Evolutionary conservation across 805 yeast species (phyloP), one percentile per base, ranked within the genome.

Genomic region (Ascoidea rubescens): DNA sequence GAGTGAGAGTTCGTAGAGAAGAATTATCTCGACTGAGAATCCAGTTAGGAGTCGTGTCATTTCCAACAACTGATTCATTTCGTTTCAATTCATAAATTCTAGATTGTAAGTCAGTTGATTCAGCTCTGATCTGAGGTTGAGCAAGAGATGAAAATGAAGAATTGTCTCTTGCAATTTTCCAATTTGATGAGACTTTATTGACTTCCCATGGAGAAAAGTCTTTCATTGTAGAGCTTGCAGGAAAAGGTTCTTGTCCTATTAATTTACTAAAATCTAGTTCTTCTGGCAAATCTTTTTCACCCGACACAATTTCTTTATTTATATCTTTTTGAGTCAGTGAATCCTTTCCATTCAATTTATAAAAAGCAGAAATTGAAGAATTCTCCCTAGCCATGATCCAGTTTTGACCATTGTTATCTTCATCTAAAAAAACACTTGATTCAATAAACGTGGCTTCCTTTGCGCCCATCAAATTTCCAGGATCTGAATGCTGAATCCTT

Each of bases 381-480:
- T 56, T 56, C n/a, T 56, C 58, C 17, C 58, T 46, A 16, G 58
- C 58, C 45, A 56, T 48, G 4, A 54, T 55, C 58, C 58, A 56
- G 37, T 56, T 56, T 32, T 45, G 50, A 47, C 50, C 52, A 17
- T 48, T 17, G 12, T 49, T 56, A 46, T 55, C 57, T 47, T 52
- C 62, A 16, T 55, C 57, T 4, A 45, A 17, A 14, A n/a, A 45
- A 45, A 14, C n/a, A 16, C 33, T 46, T 16, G 21, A 12, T 7
- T 16, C 33, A 16, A 31, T 46, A 46, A 21, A 46, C 7, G n/a
- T 46, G 31, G 31, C 17, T 16, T 31, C n/a, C n/a, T 31, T 21
- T 46, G 48, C 28, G 17, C 10, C 28, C n/a, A 31, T 21, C 21
- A 33, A 21, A n/a, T 12, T 14, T 31, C 3, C 5, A 10, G 5